These are phyloP conservation scores for Striga hermonthica DNA, from an alignment of 305 asterid genomes.

Conservation along the genomic window DNA sequence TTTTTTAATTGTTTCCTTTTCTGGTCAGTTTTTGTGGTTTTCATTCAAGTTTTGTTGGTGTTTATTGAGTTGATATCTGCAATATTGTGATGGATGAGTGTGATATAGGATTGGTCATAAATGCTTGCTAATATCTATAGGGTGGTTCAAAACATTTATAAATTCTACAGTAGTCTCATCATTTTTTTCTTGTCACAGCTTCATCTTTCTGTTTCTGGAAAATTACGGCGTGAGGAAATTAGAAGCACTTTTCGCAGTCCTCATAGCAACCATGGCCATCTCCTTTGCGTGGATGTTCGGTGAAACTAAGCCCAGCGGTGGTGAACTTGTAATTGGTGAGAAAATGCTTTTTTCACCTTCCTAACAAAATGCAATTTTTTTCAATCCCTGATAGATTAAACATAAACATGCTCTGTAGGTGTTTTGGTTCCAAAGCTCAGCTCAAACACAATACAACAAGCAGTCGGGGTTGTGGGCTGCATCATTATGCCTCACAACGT, in stretches of 20 bases:
- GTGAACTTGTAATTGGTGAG: constrained; percentile 75
- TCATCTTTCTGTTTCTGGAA: constrained; percentile 81
- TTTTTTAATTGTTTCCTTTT: not conserved
- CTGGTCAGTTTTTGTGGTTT: not conserved
- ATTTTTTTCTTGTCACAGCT: constrained; percentile 49
- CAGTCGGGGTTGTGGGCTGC: constrained; percentile 91
- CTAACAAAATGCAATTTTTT: not conserved
- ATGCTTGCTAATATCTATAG: no score
- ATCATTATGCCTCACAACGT: constrained; percentile 93
- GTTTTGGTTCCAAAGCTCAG: constrained; percentile 80
- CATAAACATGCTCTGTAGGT: constrained; percentile 42
- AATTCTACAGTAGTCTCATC: not conserved
- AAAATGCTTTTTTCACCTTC: not conserved
- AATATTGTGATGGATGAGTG: no score
- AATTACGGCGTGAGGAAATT: constrained; percentile 89
- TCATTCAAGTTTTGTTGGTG: not conserved
- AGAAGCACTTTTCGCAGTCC: constrained; percentile 91
- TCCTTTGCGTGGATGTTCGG: constrained; percentile 98
- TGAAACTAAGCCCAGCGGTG: constrained; percentile 76
- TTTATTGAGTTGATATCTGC: not conserved
- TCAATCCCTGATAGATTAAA: not conserved
- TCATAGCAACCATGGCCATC: constrained; percentile 77
- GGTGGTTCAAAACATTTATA: no score
- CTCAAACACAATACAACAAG: constrained; percentile 74
- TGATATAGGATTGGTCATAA: no score